Conservation (phyloP, 2,329 filamentous ascomycete genomes). For the Talaromyces atroroseus region DNA sequence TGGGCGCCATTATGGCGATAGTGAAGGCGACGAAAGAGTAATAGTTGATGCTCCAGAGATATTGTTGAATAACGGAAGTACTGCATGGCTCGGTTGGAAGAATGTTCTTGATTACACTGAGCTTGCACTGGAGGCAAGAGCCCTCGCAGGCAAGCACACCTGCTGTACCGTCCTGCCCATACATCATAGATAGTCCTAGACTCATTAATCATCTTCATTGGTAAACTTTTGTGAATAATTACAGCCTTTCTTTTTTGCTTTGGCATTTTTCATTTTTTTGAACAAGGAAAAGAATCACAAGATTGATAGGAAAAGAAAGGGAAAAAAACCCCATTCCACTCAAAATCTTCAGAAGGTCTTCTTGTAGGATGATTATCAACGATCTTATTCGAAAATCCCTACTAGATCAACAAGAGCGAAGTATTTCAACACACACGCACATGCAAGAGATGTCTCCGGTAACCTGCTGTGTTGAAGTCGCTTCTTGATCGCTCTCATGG, state of each 20-base stretch:
- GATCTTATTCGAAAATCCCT: background rate
- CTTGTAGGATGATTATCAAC: background rate
- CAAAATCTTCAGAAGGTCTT: background rate
- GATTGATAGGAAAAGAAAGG: background rate
- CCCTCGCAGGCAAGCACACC: background rate
- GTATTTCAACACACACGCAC: background rate
- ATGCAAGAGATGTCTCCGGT: background rate
- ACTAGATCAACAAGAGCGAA: background rate
- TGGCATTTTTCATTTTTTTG: background rate
- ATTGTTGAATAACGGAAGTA: background rate
- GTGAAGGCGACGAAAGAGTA: background rate
- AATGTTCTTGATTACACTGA: background rate
- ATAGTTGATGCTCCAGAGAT: background rate
- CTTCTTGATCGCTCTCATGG: background rate
- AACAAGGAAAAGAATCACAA: background rate
- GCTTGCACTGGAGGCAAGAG: slow-evolving; percentile 3
- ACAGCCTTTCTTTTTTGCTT: background rate
- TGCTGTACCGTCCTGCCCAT: background rate
- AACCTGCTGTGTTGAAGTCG: background rate
- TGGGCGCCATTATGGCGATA: background rate
- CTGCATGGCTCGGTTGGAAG: background rate
- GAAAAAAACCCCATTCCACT: background rate
- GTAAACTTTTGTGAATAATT: background rate
- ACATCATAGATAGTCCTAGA: background rate
- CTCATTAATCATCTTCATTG: background rate